phyloP scores from a whole-genome alignment of 176 grass and related monocot genomes.

The Triticum turgidum region DNA sequence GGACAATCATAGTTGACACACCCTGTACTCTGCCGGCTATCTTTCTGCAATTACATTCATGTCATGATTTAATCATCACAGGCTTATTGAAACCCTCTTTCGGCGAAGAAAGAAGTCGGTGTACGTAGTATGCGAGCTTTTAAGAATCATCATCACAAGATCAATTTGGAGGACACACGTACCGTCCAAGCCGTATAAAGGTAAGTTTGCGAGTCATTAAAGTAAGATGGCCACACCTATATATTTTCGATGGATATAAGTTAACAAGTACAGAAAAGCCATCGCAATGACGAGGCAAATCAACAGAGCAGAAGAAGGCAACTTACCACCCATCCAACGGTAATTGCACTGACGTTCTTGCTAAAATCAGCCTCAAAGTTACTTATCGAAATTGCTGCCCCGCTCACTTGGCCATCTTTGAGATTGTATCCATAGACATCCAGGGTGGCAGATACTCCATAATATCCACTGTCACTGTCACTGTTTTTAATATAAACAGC shows the following conservation, averaged over 20 bases:
- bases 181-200: background rate
- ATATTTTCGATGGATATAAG: background rate
- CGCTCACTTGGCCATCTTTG: background rate
- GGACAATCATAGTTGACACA: background rate
- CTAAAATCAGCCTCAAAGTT: background rate
- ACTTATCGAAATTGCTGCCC: background rate
- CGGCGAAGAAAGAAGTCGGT: no score
- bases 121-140: no score
- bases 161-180: background rate
- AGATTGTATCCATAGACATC: conserved; percentile 8
- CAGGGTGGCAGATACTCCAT: background rate
- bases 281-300: no score
- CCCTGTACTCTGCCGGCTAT: background rate
- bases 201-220: conserved; percentile 4
- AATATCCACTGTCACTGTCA: background rate
- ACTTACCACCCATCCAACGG: conserved; percentile 11
- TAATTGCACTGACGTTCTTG: background rate
- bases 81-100: no score
- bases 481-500: background rate
- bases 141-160: no score
- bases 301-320: background rate
- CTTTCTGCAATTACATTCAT: background rate
- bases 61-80: background rate
- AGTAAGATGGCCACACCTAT: background rate
- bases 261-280: no score